Conservation (phyloP, 495 filamentous ascomycete species). For the Penicillium salamii region DNA sequence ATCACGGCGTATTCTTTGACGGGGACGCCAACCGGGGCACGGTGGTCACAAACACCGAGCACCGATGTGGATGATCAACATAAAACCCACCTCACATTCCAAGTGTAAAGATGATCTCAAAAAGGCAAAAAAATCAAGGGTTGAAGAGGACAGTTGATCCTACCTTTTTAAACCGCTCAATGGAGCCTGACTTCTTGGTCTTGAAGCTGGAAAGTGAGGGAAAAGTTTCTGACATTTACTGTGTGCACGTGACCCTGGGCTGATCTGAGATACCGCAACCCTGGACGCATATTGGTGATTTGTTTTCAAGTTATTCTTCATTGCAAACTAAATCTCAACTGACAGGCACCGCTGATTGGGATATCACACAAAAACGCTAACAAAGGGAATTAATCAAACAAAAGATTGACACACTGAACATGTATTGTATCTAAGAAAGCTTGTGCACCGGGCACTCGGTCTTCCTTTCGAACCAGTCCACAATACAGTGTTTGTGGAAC, state of each 20-base stretch:
- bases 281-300: neutral
- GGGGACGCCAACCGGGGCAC: constrained; percentile 12
- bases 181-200: neutral
- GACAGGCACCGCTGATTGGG: neutral
- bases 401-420: neutral
- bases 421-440: constrained; percentile 22
- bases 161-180: constrained; percentile 1
- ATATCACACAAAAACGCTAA: neutral
- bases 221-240: neutral
- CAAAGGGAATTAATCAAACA: constrained; percentile 2
- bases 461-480: constrained; percentile 53
- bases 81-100: neutral
- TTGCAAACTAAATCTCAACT: neutral
- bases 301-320: neutral
- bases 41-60: constrained; percentile 24
- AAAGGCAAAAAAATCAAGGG: no score
- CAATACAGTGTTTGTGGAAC: constrained; percentile 75
- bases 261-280: neutral
- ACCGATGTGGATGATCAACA: constrained; percentile 15
- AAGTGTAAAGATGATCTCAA: no score
- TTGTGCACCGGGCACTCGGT: constrained; percentile 55
- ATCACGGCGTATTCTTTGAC: neutral
- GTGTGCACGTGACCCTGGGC: neutral
- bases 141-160: neutral
- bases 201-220: neutral